These are phyloP conservation scores for Pythium sukuiense DNA, from an alignment of 352 stramenopile genomes.

Conservation along the genomic window DNA sequence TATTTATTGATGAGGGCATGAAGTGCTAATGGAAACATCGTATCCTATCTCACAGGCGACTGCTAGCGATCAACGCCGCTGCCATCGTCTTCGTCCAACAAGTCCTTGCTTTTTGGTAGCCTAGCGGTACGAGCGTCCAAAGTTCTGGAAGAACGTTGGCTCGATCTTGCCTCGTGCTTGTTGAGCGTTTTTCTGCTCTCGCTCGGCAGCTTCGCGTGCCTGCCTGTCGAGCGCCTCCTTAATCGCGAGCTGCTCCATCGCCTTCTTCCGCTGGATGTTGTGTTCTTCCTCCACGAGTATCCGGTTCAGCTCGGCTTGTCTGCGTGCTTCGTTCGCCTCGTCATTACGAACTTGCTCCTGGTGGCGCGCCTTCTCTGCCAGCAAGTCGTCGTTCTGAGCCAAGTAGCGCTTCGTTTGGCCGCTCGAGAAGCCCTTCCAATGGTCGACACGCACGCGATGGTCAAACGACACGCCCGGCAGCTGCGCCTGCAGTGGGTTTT, in stretches of 20 bases:
- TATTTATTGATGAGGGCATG: conserved; percentile 2
- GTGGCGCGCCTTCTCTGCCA: conserved; percentile 50
- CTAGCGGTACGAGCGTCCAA: conserved; percentile 78
- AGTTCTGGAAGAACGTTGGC: conserved; percentile 70
- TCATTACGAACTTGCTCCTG: conserved; percentile 37
- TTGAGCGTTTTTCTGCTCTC: conserved; percentile 53
- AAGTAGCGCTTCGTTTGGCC: conserved; percentile 59
- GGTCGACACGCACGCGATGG: conserved; percentile 70
- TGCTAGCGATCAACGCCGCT: not conserved
- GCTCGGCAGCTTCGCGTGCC: conserved; percentile 46
- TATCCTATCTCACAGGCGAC: conserved; percentile 2
- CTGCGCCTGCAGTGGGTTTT: conserved; percentile 61
- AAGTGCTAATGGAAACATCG: not conserved
- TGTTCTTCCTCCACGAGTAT: conserved; percentile 53
- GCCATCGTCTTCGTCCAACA: not conserved
- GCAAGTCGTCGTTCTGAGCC: conserved; percentile 55
- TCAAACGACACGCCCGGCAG: conserved; percentile 38
- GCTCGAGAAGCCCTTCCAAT: conserved; percentile 77
- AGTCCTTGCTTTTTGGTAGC: not conserved
- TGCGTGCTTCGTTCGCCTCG: conserved; percentile 36
- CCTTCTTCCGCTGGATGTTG: conserved; percentile 45
- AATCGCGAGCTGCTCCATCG: conserved; percentile 55
- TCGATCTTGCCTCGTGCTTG: conserved; percentile 64
- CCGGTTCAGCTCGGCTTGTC: conserved; percentile 43
- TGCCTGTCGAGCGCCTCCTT: conserved; percentile 49